Evolutionary conservation across 805 yeast species (phyloP), one percentile per base, ranked within the genome.

Genomic region (Scheffersomyces ergatensis): DNA sequence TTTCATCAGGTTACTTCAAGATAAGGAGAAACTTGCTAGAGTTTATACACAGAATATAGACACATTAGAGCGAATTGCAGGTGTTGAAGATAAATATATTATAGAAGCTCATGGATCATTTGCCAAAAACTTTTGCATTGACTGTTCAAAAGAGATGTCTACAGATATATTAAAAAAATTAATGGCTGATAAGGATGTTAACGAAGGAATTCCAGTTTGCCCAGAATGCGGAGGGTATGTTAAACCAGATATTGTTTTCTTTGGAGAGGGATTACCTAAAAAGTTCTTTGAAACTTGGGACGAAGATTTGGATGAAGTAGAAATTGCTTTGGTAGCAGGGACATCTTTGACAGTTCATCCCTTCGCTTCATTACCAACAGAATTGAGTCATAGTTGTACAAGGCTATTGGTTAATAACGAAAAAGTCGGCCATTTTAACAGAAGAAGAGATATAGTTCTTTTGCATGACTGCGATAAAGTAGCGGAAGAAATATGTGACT

Each of bases 41-140:
- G 80, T 90, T 9, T 92, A 87, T 58, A 88, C 97, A 0, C 98
- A 92, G 58, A 92, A 92, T 57, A 90, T 92, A 36, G 98, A 92
- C 57, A 89, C 97, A 0, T 67, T 92, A 46, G 99, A 92, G 57
- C 72, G 95, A 49, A 67, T 84, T 15, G 93, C 96, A 0, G 96
- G 96, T 0, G 77, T 92, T 2, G 55, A 67, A 1, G 79, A 69
- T 15, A 80, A 81, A 12, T 71, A 63, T 44, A 70, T 92, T 2
- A 83, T 92, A 0, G 97, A 89, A 55, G 98, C 98, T 0, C 98
- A 92, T 62, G 99, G 99, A 0, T 87, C 96, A 2, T 92, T 92
- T 73, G 95, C 93, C 1, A 61, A 58, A 1, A 85, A 84, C 51
- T 93, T 85, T 49, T 92, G 99, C 56, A 83, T 89, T 34, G 80